A percentile compares a stretch with the other conserved stretches of the same genome.
Conservation (phyloP, 495 filamentous ascomycete genomes). For the Cetradonia linearis region DNA sequence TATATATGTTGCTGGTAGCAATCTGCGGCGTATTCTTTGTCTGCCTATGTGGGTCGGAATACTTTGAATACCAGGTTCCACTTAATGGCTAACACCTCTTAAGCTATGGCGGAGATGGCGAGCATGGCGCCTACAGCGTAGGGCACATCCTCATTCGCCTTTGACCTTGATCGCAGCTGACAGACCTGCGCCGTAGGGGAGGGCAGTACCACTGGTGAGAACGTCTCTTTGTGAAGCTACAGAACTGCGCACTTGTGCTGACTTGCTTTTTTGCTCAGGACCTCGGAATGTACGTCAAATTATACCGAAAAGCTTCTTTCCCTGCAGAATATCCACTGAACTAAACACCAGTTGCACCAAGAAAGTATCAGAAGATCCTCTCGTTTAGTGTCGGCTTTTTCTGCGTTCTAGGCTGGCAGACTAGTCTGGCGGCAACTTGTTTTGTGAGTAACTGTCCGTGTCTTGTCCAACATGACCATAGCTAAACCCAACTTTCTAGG, state of each 20-base stretch:
- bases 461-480: constrained; percentile 4
- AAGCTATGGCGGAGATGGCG: constrained; percentile 24
- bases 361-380: constrained; percentile 30
- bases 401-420: constrained; percentile 37
- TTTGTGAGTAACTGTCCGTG: constrained; percentile 25
- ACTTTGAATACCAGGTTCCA: neutral
- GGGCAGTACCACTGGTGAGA: constrained; percentile 23
- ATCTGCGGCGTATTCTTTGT: constrained; percentile 20
- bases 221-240: constrained; percentile 1
- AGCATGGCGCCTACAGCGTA: constrained; percentile 24
- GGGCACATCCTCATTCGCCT: constrained; percentile 1
- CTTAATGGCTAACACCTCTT: constrained; percentile 8
- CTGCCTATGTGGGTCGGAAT: constrained; percentile 19
- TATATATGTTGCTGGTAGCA: constrained; percentile 22
- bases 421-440: constrained; percentile 32
- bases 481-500: constrained; percentile 15
- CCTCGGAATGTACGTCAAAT: constrained; percentile 10
- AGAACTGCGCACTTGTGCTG: constrained; percentile 3
- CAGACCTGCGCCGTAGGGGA: constrained; percentile 9
- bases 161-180: constrained; percentile 15
- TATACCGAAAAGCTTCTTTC: neutral
- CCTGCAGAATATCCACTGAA: constrained; percentile 27
- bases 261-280: constrained; percentile 15
- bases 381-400: constrained; percentile 42
- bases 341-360: constrained; percentile 37